Percentiles rank a stretch among this genome's conserved stretches.
Conservation (phyloP, 2,329 filamentous ascomycete genomes). For the Arthrinium phaeospermum region DNA sequence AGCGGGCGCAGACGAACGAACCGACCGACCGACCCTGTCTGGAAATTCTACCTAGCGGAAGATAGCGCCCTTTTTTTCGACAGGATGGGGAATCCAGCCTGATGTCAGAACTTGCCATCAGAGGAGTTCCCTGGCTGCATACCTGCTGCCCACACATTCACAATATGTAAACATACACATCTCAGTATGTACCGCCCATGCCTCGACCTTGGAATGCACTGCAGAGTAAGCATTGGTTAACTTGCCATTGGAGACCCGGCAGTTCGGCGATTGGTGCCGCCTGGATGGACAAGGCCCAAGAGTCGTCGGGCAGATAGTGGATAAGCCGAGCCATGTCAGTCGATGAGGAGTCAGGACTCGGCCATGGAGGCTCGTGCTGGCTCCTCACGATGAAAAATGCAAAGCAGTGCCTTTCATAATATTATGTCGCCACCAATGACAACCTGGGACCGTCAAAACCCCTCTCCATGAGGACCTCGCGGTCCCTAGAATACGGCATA, state of each 20-base stretch:
- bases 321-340: conserved; percentile 12
- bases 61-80: not conserved
- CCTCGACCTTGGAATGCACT: not conserved
- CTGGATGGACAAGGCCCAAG: conserved; percentile 10
- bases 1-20: not conserved
- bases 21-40: not conserved
- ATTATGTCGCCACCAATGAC: not conserved
- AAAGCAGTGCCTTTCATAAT: not conserved
- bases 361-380: not conserved
- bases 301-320: conserved; percentile 10
- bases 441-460: not conserved
- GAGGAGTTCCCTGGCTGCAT: not conserved
- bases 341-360: conserved; percentile 16
- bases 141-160: not conserved
- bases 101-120: not conserved
- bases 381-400: not conserved
- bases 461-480: not conserved
- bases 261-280: conserved; percentile 13
- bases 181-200: not conserved
- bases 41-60: conserved; percentile 3
- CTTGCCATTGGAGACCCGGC: conserved; percentile 8
- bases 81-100: conserved; percentile 4
- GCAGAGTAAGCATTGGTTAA: not conserved
- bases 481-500: not conserved
- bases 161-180: not conserved